phyloP scores from a whole-genome alignment of 2,329 filamentous ascomycete species.

The Ramichloridium luteum region DNA sequence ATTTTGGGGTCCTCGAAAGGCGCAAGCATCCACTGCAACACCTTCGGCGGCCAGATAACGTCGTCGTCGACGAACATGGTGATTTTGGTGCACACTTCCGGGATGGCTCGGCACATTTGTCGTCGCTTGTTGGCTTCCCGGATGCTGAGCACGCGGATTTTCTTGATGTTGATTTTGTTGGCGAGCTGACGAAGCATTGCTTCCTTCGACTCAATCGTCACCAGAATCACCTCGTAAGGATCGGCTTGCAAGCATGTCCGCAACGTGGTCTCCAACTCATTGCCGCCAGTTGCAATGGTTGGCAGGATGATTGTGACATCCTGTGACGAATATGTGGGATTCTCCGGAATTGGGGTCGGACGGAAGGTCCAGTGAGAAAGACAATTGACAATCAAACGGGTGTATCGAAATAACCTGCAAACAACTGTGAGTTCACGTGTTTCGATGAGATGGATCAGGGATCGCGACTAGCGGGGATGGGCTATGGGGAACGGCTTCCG shows the following conservation, averaged over 20 bases:
- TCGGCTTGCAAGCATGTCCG: conserved; percentile 60
- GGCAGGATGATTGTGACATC: conserved; percentile 94
- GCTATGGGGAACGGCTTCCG: conserved; percentile 13
- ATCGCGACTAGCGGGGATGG: too few relatives aligned
- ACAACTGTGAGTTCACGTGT: conserved; percentile 17
- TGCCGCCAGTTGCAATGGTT: conserved; percentile 76
- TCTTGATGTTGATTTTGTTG: conserved; percentile 47
- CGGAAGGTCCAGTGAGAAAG: conserved; percentile 78
- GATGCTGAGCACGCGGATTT: conserved; percentile 63
- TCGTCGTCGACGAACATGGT: conserved; percentile 94
- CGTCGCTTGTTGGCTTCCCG: conserved; percentile 88
- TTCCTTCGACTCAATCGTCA: conserved; percentile 74
- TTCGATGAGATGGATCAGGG: conserved; percentile 4
- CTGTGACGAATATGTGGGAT: conserved; percentile 63
- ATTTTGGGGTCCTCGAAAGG: conserved; percentile 77
- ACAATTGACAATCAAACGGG: conserved; percentile 73
- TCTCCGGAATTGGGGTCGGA: conserved; percentile 68
- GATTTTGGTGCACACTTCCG: conserved; percentile 68
- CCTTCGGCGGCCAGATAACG: conserved; percentile 77
- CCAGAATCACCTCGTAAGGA: conserved; percentile 64
- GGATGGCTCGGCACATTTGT: conserved; percentile 84
- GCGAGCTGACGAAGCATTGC: conserved; percentile 39
- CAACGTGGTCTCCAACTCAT: conserved; percentile 71
- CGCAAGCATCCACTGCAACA: conserved; percentile 83
- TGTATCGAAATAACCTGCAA: conserved; percentile 70